Conservation (phyloP, 176 grass and related monocot genomes). For the Pharus latifolius region DNA sequence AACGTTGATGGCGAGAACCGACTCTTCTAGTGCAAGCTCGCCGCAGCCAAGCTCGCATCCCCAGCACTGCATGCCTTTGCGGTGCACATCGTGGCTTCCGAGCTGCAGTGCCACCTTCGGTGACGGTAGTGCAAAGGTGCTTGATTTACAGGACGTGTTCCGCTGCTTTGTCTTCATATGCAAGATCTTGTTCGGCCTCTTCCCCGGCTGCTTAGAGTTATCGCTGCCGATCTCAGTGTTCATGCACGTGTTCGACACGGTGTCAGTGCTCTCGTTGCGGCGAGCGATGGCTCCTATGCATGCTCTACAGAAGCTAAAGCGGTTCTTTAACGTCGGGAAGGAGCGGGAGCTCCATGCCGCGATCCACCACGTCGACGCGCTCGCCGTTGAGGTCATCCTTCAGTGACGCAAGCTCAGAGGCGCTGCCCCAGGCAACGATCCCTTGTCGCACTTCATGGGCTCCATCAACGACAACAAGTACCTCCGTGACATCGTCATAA, state of each 20-base stretch:
- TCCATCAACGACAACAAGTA: too few relatives aligned
- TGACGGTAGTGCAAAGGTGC: neutral
- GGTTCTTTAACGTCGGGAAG: constrained; percentile 12
- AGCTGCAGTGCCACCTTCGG: constrained; percentile 1
- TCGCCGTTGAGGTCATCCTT: constrained; percentile 15
- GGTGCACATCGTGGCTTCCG: constrained; percentile 2
- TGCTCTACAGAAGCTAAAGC: constrained; percentile 16
- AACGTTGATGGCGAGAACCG: constrained; percentile 16
- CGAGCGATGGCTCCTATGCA: constrained; percentile 1
- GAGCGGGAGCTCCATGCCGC: constrained; percentile 13
- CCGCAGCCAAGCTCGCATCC: neutral
- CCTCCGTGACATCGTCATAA: constrained; percentile 33
- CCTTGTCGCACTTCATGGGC: too few relatives aligned
- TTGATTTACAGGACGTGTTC: constrained; percentile 35
- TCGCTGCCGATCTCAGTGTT: constrained; percentile 17
- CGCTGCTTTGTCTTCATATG: constrained; percentile 27
- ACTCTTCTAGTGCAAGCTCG: constrained; percentile 17
- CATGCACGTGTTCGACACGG: constrained; percentile 12
- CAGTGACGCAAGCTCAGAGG: constrained; percentile 24
- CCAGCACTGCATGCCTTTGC: neutral
- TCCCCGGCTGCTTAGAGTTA: constrained; percentile 8
- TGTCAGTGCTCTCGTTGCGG: constrained; percentile 14
- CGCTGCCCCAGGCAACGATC: neutral
- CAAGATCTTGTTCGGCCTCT: constrained; percentile 18
- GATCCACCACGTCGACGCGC: constrained; percentile 7